Evolutionary conservation across 2,329 filamentous ascomycete genomes (phyloP).

Genomic region (Aspergillus transmontanensis): DNA sequence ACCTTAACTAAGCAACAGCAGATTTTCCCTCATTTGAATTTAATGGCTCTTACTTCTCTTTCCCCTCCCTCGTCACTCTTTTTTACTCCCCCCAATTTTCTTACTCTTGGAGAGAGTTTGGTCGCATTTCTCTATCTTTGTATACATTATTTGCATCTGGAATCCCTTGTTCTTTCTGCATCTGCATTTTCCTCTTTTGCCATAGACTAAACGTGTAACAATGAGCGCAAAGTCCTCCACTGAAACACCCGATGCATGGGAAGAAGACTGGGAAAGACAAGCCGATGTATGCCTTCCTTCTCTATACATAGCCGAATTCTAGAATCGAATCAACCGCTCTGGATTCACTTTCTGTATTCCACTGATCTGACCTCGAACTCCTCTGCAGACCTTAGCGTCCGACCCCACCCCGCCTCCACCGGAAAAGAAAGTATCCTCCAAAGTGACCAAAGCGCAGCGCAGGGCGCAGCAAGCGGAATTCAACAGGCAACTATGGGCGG

Average conservation of each 20-base stretch:
- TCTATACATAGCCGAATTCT: neutral
- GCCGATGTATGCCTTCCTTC: conserved; percentile 62
- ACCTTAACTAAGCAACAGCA: conserved; percentile 10
- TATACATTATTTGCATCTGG: neutral
- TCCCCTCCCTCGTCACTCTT: conserved; percentile 7
- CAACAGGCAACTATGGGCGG: conserved; percentile 85
- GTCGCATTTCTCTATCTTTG: neutral
- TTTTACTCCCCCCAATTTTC: neutral
- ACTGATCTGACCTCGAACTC: conserved; percentile 1
- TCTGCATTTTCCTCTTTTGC: neutral
- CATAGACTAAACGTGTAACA: conserved; percentile 7
- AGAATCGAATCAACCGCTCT: neutral
- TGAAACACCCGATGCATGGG: conserved; percentile 78
- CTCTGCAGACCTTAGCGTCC: conserved; percentile 42
- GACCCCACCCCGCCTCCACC: conserved; percentile 41
- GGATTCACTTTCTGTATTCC: neutral
- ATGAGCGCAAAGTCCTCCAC: conserved; percentile 49
- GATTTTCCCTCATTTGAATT: conserved; percentile 11
- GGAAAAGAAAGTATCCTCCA: conserved; percentile 51
- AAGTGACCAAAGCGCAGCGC: conserved; percentile 73
- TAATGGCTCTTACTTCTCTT: conserved; percentile 5
- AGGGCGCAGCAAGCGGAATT: conserved; percentile 78
- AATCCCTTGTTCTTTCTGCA: neutral
- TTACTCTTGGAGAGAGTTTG: neutral
- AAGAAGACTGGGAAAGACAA: conserved; percentile 83